Conservation (phyloP, 345 rosid genomes). For the Euphorbia tirucalli region DNA sequence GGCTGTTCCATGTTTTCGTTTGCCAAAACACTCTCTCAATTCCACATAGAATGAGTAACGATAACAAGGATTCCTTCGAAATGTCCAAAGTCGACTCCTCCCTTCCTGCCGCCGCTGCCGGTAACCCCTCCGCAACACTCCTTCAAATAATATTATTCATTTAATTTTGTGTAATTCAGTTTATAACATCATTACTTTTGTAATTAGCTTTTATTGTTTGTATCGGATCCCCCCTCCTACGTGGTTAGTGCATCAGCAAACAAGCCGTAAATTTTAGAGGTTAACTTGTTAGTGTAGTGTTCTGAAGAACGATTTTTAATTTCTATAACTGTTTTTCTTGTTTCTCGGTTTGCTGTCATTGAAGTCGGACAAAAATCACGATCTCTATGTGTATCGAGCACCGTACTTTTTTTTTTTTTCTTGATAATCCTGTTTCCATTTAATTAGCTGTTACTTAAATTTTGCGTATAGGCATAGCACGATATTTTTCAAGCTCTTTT, state of each 20-base stretch:
- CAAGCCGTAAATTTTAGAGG: no score
- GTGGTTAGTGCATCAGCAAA: not conserved
- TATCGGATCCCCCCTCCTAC: not conserved
- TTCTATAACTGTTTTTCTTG: not conserved
- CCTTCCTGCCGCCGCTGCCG: constrained; percentile 27
- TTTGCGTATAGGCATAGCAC: not conserved
- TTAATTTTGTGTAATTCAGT: not conserved
- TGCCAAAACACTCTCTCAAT: constrained; percentile 9
- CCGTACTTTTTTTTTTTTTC: not conserved
- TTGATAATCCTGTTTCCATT: not conserved
- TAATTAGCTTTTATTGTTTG: not conserved
- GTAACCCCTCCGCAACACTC: not conserved
- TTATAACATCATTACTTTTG: not conserved
- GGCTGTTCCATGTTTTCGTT: not conserved
- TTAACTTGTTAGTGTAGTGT: not conserved
- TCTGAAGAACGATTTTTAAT: not conserved
- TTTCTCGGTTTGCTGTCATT: not conserved
- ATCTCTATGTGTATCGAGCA: not conserved
- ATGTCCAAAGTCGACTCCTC: constrained; percentile 14
- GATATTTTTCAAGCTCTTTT: not conserved
- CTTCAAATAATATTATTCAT: not conserved
- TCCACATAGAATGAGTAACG: not conserved
- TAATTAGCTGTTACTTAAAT: not conserved
- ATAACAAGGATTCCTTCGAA: constrained; percentile 2
- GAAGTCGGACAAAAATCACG: not conserved